Evolutionary conservation across 2,329 filamentous ascomycete genomes (phyloP), one percentile per base, ranked within the genome.

Genomic region (Trichoderma sp.): DNA sequence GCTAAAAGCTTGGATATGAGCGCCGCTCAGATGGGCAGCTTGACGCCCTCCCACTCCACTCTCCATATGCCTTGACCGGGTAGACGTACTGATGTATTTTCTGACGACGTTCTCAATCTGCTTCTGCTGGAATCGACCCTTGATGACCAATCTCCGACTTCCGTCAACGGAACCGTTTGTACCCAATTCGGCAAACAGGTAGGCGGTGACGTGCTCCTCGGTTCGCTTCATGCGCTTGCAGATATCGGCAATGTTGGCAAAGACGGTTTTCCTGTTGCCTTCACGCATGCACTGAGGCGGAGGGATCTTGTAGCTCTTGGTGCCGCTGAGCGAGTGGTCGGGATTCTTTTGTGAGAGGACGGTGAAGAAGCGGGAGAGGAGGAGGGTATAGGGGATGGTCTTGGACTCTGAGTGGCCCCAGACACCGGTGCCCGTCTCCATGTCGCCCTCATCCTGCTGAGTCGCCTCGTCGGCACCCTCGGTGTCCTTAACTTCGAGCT

Each of bases 261-360:
- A 99, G 75, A 99, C 97, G 68, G 95, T 99, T 89, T 96, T 96
- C 88, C 97, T 96, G 88, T 99, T 99, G 78, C 95, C 95, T 93
- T 99, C 95, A 82, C 95, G 93, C 76, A 98, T 88, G 82, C 95
- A 98, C 83, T 99, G 95, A 58, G 95, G 95, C 61, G 95, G 95
- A 60, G 95, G 95, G 72, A 99, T 99, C 88, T 98, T 98, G 88
- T 98, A 99, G 80, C 91, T 96, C 85, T 93, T 95, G 74, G 89
- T 88, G 71, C 92, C 92, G 77, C 88, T 91, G 68, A 91, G 90
- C 69, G 94, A 90, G 74, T 98, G 90, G 78, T 99, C 95, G 72
- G 95, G 95, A 83, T 99, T 96, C 84, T 96, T 93, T 80, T 94
- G 91, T 79, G 95, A 89, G 69, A 99, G 88, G 71, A 96, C 90